Evolutionary conservation across 768 basidiomycete genomes (phyloP).

Genomic region (Gelatoporia subvermispora): DNA sequence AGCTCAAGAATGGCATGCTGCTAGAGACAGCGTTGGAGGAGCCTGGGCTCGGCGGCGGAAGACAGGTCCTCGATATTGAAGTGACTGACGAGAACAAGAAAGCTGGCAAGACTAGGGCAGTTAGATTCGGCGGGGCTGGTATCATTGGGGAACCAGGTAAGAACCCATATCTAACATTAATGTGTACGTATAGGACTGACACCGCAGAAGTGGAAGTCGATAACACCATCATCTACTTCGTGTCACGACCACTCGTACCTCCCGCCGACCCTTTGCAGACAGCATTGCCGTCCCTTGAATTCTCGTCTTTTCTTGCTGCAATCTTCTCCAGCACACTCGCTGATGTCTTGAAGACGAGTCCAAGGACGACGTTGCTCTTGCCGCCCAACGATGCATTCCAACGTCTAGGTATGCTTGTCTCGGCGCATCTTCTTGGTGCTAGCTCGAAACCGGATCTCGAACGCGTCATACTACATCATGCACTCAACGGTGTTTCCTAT

Average conservation of each 20-base stretch:
- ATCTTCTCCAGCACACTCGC: constrained; percentile 84
- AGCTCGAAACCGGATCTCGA: constrained; percentile 77
- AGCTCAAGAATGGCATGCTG: constrained; percentile 69
- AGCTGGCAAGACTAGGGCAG: constrained; percentile 49
- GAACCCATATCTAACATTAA: constrained; percentile 20
- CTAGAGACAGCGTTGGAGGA: constrained; percentile 77
- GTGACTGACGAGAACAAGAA: constrained; percentile 41
- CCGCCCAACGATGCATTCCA: constrained; percentile 90
- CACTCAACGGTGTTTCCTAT: constrained; percentile 73
- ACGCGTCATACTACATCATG: constrained; percentile 84
- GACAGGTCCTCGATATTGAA: constrained; percentile 66
- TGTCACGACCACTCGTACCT: constrained; percentile 78
- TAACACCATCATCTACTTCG: constrained; percentile 82
- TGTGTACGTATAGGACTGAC: constrained; percentile 1
- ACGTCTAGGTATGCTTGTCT: constrained; percentile 77
- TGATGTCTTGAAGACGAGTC: constrained; percentile 55
- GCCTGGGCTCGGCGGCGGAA: constrained; percentile 59
- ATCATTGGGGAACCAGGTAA: constrained; percentile 74
- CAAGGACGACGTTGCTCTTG: constrained; percentile 77
- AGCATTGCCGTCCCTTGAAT: constrained; percentile 74
- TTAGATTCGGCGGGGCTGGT: constrained; percentile 81
- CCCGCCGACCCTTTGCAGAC: constrained; percentile 79
- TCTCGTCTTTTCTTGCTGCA: constrained; percentile 88
- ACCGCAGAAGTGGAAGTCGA: constrained; percentile 56
- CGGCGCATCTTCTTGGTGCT: constrained; percentile 77